Percentiles rank a stretch among this genome's conserved stretches.
Evolutionary conservation across 2,329 filamentous ascomycete species (phyloP).

Genomic region (Fusarium citri): DNA sequence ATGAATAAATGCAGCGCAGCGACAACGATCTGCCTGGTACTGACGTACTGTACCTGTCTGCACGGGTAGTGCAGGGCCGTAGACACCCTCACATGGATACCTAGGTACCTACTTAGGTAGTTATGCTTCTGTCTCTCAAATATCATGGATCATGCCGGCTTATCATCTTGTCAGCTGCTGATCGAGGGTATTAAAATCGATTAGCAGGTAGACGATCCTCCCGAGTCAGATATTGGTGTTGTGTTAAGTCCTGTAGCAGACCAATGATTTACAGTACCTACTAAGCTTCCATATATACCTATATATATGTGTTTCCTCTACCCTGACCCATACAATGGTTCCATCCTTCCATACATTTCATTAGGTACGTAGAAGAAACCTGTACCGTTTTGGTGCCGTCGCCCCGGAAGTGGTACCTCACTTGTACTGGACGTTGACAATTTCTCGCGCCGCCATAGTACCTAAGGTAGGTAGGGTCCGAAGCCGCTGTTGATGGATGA

Average conservation of each 20-base stretch:
- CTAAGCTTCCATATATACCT: background rate
- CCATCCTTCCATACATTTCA: conserved; percentile 1
- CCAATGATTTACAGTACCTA: background rate
- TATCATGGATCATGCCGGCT: background rate
- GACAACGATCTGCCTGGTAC: conserved; percentile 21
- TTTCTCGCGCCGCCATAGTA: conserved; percentile 45
- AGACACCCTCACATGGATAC: conserved; percentile 1
- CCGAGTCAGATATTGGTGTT: conserved; percentile 5
- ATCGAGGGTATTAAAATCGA: conserved; percentile 5
- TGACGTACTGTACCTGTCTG: background rate
- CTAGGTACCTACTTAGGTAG: background rate
- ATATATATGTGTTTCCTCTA: background rate
- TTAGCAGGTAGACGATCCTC: background rate
- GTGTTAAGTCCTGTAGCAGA: background rate
- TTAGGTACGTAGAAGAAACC: conserved; percentile 8
- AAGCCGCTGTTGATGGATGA: conserved; percentile 43
- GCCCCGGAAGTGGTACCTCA: conserved; percentile 22
- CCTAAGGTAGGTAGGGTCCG: conserved; percentile 45
- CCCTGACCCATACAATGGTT: conserved; percentile 14
- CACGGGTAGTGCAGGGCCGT: conserved; percentile 10
- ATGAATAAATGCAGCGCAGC: conserved; percentile 24
- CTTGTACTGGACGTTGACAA: conserved; percentile 39
- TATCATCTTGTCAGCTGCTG: conserved; percentile 14
- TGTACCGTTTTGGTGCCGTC: conserved; percentile 26
- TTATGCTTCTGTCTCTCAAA: background rate